Evolutionary conservation across 371 early-diverging fungal species (phyloP).

Genomic region (Zychaea mexicana): DNA sequence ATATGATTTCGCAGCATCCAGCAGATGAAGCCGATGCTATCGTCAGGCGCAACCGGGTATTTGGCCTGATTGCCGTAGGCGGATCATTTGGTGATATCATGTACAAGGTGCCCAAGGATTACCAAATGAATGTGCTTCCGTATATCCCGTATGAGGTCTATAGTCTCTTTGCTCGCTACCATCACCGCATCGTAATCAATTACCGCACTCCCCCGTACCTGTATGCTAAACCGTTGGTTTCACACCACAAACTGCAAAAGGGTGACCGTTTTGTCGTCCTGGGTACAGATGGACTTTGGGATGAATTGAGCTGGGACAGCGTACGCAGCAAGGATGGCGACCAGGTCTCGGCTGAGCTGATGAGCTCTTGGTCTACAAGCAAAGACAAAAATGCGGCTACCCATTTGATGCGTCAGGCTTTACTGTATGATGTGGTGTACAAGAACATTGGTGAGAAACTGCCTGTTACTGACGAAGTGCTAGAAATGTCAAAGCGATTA

Average conservation of each 20-base stretch:
- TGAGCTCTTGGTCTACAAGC: slow-evolving; percentile 27
- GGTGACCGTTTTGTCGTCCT: slow-evolving; percentile 86
- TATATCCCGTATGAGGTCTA: slow-evolving; percentile 59
- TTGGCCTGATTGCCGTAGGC: slow-evolving; percentile 54
- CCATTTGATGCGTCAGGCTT: slow-evolving; percentile 80
- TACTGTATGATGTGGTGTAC: slow-evolving; percentile 48
- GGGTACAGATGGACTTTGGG: slow-evolving; percentile 96
- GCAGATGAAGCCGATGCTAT: slow-evolving; percentile 35
- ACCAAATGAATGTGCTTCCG: slow-evolving; percentile 58
- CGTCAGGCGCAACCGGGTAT: slow-evolving; percentile 44
- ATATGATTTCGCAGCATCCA: slow-evolving; percentile 50
- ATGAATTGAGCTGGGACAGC: slow-evolving; percentile 76
- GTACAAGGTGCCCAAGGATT: slow-evolving; percentile 77
- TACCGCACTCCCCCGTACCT: slow-evolving; percentile 92
- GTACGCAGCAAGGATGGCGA: slow-evolving; percentile 50
- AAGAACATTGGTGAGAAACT: slow-evolving; percentile 35
- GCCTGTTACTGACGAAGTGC: slow-evolving; percentile 26
- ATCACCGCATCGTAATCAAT: slow-evolving; percentile 65
- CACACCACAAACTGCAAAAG: slow-evolving; percentile 62
- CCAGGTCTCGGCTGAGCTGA: slow-evolving; percentile 39
- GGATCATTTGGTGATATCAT: slow-evolving; percentile 79
- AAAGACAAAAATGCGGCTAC: slow-evolving; percentile 84
- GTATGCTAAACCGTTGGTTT: slow-evolving; percentile 86
- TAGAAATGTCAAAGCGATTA: slow-evolving; percentile 48
- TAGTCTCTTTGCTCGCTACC: slow-evolving; percentile 59